Evolutionary conservation across 257 asterid genomes (phyloP).

Genomic region (Jaltomata sinuosa): DNA sequence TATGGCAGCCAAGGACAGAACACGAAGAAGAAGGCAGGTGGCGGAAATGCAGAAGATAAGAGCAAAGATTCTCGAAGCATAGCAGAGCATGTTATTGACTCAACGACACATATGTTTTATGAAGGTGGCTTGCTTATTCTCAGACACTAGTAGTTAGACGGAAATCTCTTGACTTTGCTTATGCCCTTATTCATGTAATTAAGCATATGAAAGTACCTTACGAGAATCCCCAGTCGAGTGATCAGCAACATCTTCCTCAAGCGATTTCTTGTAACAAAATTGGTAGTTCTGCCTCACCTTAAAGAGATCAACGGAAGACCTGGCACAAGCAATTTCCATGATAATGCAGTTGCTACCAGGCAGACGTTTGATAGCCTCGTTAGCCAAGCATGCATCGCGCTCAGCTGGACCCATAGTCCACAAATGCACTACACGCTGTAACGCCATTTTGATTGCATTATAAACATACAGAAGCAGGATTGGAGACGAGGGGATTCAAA

Average conservation of each 20-base stretch:
- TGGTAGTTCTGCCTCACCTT: slow-evolving; percentile 59
- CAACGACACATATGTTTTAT: not conserved
- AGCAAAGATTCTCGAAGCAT: not conserved
- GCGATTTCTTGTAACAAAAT: slow-evolving; percentile 55
- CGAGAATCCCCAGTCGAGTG: slow-evolving; percentile 68
- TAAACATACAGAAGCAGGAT: not conserved
- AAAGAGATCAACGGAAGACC: slow-evolving; percentile 52
- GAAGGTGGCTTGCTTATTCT: not conserved
- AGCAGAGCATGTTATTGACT: not conserved
- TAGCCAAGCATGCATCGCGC: slow-evolving; percentile 62
- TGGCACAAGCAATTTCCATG: slow-evolving; percentile 76
- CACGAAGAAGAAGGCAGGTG: not conserved
- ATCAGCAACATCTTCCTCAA: slow-evolving; percentile 85
- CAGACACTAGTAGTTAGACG: not conserved
- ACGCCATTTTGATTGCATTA: not conserved
- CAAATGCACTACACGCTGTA: slow-evolving; percentile 52
- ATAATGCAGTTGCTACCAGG: slow-evolving; percentile 43
- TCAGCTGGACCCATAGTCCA: slow-evolving; percentile 78
- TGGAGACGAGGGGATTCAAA: not conserved
- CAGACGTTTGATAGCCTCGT: slow-evolving; percentile 60
- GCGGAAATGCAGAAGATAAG: not conserved
- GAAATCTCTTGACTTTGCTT: not conserved
- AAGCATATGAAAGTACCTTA: slow-evolving; percentile 34
- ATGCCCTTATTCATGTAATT: not conserved
- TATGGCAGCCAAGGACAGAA: not conserved